These are phyloP conservation scores for Amaranthus hypochondriacus DNA, from an alignment of 148 eudicot genomes.

Conservation along the genomic window DNA sequence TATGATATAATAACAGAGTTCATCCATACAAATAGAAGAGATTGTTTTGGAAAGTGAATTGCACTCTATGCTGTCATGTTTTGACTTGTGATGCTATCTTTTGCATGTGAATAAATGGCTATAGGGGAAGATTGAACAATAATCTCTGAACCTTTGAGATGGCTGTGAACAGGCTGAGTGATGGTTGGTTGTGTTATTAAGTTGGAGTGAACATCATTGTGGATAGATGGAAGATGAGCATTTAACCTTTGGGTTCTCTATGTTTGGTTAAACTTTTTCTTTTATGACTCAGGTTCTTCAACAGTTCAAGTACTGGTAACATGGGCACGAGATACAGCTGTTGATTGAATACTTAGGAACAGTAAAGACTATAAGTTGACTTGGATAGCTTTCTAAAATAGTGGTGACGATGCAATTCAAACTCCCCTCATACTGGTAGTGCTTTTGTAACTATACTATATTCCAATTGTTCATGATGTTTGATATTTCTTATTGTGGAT, in stretches of 20 bases:
- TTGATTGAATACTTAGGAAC: neutral
- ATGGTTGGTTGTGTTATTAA: neutral
- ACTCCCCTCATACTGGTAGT: neutral
- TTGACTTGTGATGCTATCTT: too few species aligned
- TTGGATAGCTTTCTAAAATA: neutral
- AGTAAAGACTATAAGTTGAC: neutral
- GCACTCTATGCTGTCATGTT: neutral
- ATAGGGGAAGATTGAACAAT: neutral
- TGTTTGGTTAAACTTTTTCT: neutral
- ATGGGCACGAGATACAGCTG: neutral
- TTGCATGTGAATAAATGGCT: neutral
- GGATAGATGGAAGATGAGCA: neutral
- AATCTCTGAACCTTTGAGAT: neutral
- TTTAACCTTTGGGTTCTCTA: neutral
- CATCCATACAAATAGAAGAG: neutral
- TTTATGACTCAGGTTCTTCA: constrained; percentile 2
- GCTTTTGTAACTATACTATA: neutral
- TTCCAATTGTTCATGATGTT: neutral
- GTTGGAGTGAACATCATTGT: neutral
- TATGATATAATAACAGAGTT: neutral
- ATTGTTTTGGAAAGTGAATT: neutral
- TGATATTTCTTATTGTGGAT: neutral
- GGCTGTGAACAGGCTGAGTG: neutral
- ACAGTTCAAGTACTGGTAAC: neutral
- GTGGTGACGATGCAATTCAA: neutral